Conservation (phyloP, 176 grass and related monocot genomes). For the Puccinellia tenuiflora region DNA sequence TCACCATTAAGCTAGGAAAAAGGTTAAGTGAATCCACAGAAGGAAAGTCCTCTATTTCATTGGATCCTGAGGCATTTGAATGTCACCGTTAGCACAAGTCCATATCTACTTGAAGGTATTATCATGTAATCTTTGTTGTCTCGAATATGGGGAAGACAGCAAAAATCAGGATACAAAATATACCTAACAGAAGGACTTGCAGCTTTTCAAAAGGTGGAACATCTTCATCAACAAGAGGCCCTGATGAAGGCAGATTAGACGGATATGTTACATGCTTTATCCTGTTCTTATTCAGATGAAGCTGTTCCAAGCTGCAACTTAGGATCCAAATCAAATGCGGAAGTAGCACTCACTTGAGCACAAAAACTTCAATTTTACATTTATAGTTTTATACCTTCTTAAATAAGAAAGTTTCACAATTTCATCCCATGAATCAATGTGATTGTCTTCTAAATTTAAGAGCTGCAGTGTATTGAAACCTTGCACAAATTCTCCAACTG, state of each 20-base stretch:
- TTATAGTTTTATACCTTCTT: constrained; percentile 73
- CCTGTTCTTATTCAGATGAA: constrained; percentile 92
- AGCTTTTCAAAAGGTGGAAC: constrained; percentile 68
- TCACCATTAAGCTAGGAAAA: constrained; percentile 83
- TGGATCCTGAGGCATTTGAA: constrained; percentile 51
- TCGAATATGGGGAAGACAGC: not conserved
- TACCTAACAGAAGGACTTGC: constrained; percentile 84
- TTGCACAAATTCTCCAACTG: constrained; percentile 42
- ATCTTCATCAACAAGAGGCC: constrained; percentile 14
- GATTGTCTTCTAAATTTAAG: constrained; percentile 90
- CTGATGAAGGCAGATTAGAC: constrained; percentile 30
- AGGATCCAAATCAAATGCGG: constrained; percentile 17
- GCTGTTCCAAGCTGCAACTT: constrained; percentile 67
- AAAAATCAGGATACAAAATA: not conserved
- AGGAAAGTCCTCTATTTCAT: constrained; percentile 61
- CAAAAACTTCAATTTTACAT: not conserved
- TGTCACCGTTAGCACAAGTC: not conserved
- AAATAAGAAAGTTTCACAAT: constrained; percentile 80
- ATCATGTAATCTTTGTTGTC: no score
- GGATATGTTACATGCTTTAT: constrained; percentile 74
- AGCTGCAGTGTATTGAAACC: constrained; percentile 61
- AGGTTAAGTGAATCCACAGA: constrained; percentile 90
- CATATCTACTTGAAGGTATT: no score
- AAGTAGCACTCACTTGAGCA: not conserved
- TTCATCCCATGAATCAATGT: constrained; percentile 83